Evolutionary conservation across 2,329 filamentous ascomycete species (phyloP), one percentile per base, ranked within the genome.

Genomic region (Akanthomyces lecanii): DNA sequence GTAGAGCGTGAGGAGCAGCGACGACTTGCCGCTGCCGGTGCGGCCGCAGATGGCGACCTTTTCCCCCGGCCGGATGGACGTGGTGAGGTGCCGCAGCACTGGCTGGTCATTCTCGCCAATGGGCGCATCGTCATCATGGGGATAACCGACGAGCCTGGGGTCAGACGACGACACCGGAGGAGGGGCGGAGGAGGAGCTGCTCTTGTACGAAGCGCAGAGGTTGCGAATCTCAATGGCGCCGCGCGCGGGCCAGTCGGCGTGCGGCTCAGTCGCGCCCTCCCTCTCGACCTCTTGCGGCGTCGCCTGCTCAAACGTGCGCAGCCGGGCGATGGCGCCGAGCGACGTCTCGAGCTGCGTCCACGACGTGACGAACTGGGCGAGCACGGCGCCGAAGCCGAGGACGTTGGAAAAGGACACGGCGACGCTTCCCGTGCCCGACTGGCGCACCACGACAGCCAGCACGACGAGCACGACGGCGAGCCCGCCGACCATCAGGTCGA

Each of bases 51-150:
- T 47, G 33, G 53, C 44, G 23, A 56, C 65, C 56, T 73, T 74
- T 53, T 53, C 33, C 16, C 58, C 48, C 11, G 58, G 61, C 73
- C 67, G 7, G 60, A 76, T 69, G 8, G 67, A 68, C 11, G 74
- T 64, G 10, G 65, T 65, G 10, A 75, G 45, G 8, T 69, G 54
- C 8, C 67, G 64, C 10, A 75, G 67, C 4, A 71, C 67, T 11
- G 61, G 63, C 16, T 64, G 56, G 16, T 53, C 47, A 23, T 57
- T 47, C 5, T 64, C 11, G 18, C 60, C 64, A 1, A 62, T 66
- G 38, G 71, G 69, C 2, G 70, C 69, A 21, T 71, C 71, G 36
- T 71, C 28, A 30, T 30, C 28, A 6, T 6, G 6, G 2, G 28
- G 69, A 38, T 69, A 65, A 64, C 71, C 56, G 62, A 69, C 21